Evolutionary conservation across 1,139 yeast genomes (phyloP), one percentile per base, ranked within the genome.

Genomic region (Blastobotrys buckinghamii): DNA sequence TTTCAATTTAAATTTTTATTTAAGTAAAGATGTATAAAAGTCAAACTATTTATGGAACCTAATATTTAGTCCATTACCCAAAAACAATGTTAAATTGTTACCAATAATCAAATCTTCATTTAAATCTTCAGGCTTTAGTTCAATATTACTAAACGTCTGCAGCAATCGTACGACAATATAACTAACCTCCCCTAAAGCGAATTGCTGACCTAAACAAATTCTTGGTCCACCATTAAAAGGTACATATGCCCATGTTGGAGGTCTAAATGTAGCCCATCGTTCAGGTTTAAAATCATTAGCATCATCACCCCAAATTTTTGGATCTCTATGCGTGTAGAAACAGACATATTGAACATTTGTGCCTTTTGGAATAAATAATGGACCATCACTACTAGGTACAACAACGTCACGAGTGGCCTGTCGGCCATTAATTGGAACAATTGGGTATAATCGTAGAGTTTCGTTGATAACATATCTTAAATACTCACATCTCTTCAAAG

Each of bases 171-270:
- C 70, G 33, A 74, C 52, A 9, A 76, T 71, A 56, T 75, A 77
- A 2, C 76, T 67, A 12, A 78, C 76, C 62, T 78, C 82, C 24
- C 4, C 77, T 51, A 77, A 69, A 2, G 81, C 81, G 63, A 74
- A 76, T 59, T 77, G 81, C 62, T 78, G 82, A 19, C 82, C 82
- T 50, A 78, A 65, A 55, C 82, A 78, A 52, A 77, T 76, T 50
- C 82, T 67, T 35, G 82, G 81, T 15, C 82, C 82, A 36, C 82
- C 82, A 55, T 77, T 77, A 67, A 77, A 77, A 2, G 69, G 69
- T 30, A 65, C 47, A 49, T 58, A 65, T 13, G 58, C 63, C 69
- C 69, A 65, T 5, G 4, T 22, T 5, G 24, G 4, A 22, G 7
- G 6, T n/a, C 55, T 45, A 29, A 55, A 48, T 13, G 56, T 43